Base-by-base conservation (phyloP, 768 basidiomycete genomes). In the Holtermanniella nyarrowii region DNA sequence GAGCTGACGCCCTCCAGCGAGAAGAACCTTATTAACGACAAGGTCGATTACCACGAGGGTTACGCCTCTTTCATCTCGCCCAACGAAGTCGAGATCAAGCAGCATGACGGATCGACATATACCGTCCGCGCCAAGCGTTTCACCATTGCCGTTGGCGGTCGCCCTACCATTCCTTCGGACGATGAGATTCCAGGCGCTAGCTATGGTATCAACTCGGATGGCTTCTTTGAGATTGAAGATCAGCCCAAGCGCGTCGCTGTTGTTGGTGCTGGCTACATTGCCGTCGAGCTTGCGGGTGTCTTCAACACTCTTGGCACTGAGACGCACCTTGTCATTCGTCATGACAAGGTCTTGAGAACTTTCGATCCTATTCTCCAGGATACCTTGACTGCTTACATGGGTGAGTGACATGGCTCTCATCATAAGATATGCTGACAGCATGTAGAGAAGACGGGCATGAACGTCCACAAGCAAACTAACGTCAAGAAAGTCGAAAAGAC, bases 191-290 rank as follows among this genome's bases (percentile, higher is more conserved):
- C 90, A 24, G 95, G 95, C 37, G 90, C 91, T 7, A 57, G 60
- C 40, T 82, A 82, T 37, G 95, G 91, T 23, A 93, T 88, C 58
- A 77, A 83, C 73, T 93, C 88, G 7, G 95, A 99, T 70, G 91
- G 90, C 2, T 99, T 99, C 77, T 99, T 99, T 63, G 87, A 82
- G 42, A 80, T 99, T 42, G 81, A 81, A 58, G 79, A 84, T 47
- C 89, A 93, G 70, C 95, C 95, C 7, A 87, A 84, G 73, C 81
- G 89, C 52, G 90, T 95, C 25, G 91, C 84, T 2, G 84, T 97
- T 49, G 83, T 96, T 41, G 95, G 95, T 43, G 95, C 95, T 13
- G 95, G 95, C 1, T 99, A 99, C 71, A 97, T 99, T 60, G 90
- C 90, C 16, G 87, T 96, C 55, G 95, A 99, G 73, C 81, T 99